Conservation (phyloP, 306 rosid species). For the Hippophae tibetana region DNA sequence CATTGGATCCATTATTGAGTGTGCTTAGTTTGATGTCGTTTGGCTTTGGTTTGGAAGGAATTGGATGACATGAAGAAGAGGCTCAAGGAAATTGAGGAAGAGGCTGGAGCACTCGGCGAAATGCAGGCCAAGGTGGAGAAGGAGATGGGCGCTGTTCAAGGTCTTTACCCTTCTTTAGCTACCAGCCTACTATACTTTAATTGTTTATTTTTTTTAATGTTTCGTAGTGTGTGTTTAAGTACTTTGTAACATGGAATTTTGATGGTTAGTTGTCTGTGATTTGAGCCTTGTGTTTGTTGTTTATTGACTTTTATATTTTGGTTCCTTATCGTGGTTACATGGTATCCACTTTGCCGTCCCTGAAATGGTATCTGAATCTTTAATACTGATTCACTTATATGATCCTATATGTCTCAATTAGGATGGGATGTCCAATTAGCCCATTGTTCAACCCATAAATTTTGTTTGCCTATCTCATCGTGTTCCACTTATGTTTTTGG, state of each 20-base stretch:
- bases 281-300: too few species aligned
- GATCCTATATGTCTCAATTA: not conserved
- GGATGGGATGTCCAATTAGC: not conserved
- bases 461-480: not conserved
- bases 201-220: not conserved
- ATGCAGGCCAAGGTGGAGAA: conserved; percentile 99
- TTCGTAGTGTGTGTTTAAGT: not conserved
- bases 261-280: too few species aligned
- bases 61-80: conserved; percentile 99
- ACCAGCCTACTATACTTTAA: too few species aligned
- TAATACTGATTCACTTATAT: not conserved
- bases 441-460: too few species aligned
- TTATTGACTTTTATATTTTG: too few species aligned
- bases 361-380: not conserved
- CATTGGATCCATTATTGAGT: not conserved
- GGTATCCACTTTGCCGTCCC: too few species aligned
- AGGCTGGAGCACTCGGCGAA: conserved; percentile 46
- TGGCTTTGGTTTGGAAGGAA: conserved; percentile 34
- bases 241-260: too few species aligned
- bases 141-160: conserved; percentile 98
- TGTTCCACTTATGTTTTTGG: too few species aligned
- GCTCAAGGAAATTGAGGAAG: conserved; percentile 70
- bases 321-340: too few species aligned
- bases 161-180: conserved; percentile 16
- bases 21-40: conserved; percentile 1